Conservation (phyloP, 2,329 filamentous ascomycete species). For the Beauveria bassiana region DNA sequence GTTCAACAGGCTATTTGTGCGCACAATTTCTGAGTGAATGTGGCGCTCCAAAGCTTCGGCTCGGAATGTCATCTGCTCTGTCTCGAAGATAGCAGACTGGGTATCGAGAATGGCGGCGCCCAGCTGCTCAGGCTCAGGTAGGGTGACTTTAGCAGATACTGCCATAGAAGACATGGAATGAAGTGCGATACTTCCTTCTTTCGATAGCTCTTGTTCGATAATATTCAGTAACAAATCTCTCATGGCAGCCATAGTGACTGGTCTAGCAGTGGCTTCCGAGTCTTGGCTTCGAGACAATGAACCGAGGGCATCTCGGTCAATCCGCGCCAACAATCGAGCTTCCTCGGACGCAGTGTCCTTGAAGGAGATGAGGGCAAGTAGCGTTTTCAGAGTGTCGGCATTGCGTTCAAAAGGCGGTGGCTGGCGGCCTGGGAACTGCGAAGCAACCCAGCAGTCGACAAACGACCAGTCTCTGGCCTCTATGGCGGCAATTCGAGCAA, state of each 20-base stretch:
- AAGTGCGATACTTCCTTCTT: conserved; percentile 48
- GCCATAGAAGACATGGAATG: conserved; percentile 49
- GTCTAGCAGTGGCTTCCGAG: conserved; percentile 20
- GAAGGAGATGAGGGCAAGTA: conserved; percentile 64
- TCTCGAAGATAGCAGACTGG: conserved; percentile 43
- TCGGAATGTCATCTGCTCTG: conserved; percentile 48
- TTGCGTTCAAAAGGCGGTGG: conserved; percentile 79
- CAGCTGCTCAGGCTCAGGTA: conserved; percentile 40
- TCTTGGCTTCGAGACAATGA: conserved; percentile 32
- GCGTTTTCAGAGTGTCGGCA: conserved; percentile 66
- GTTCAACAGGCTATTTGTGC: conserved; percentile 30
- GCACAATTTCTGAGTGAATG: conserved; percentile 42
- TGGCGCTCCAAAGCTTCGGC: conserved; percentile 49
- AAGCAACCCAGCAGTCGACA: conserved; percentile 73
- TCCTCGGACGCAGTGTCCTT: conserved; percentile 77
- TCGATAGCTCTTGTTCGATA: conserved; percentile 46
- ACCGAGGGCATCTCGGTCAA: conserved; percentile 52
- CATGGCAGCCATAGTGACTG: conserved; percentile 19
- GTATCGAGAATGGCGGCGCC: conserved; percentile 47
- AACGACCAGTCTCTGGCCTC: conserved; percentile 88
- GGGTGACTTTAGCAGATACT: conserved; percentile 40
- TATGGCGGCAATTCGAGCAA: conserved; percentile 67
- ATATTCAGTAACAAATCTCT: conserved; percentile 39
- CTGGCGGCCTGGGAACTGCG: conserved; percentile 56
- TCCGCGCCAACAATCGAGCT: conserved; percentile 44